Base-by-base conservation (phyloP, 345 rosid species). In the Euclidium syriacum region DNA sequence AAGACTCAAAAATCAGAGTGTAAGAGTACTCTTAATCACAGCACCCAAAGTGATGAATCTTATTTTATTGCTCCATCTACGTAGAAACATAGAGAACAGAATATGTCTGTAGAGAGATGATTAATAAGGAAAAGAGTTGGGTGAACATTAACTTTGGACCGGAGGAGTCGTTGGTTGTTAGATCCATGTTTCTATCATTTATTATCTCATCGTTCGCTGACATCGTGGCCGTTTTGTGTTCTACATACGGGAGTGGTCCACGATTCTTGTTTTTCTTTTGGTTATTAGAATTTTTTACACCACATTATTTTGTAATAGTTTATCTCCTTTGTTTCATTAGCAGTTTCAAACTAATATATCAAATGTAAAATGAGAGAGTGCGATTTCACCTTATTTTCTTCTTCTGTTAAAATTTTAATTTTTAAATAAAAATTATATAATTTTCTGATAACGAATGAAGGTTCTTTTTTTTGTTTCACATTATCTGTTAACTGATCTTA, bases 151-250 rank as follows among this genome's bases (percentile, higher is more conserved):
- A 67, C 25, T 58, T 32, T 38, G 33, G 41, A 55, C 7, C 14
- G 50, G 44, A 64, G 38, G 38, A 24, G 20, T 30, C 63, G 71
- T 35, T 65, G 62, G 70, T 43, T 11, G 70, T 55, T 65, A 39
- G 63, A 35, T 43, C 46, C 1, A 65, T 29, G 10, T 52, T 10
- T 36, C n/a, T n/a, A 17, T 20, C 61, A 64, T 32, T 64, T 30
- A 64, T 10, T 52, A 41, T 22, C 35, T 52, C 69, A 23, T 42
- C 35, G n/a, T n/a, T n/a, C n/a, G n/a, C n/a, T n/a, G n/a, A n/a
- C n/a, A n/a, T n/a, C n/a, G 67, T 48, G 57, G 67, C 36, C 39
- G 38, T 5, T 38, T 62, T 49, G 47, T 36, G 10, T 25, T 16
- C 57, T 25, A 18, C 27, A 4, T 38, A 35, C 7, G 47, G 48